Evolutionary conservation across 129 eudicot genomes (phyloP).

Genomic region (Deinandra increscens): DNA sequence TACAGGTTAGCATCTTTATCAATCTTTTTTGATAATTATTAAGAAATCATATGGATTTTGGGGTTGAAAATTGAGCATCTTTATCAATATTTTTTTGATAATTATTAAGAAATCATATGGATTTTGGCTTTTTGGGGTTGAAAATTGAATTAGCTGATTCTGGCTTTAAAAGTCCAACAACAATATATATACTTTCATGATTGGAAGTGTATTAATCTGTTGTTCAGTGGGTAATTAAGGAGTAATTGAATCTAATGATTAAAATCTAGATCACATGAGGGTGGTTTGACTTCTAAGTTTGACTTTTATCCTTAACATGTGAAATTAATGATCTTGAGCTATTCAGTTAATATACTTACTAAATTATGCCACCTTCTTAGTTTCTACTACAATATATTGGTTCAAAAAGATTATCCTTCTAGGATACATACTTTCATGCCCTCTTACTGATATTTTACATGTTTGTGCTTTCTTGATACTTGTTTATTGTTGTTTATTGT

Average conservation of each 20-base stretch:
- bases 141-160: neutral
- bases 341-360: neutral
- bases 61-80: constrained; percentile 1
- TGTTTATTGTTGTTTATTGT: too few species aligned
- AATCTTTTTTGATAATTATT: neutral
- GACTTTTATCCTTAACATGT: neutral
- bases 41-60: constrained; percentile 5
- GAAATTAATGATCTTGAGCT: neutral
- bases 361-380: neutral
- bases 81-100: constrained; percentile 1
- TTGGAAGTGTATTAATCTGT: neutral
- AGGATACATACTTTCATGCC: too few species aligned
- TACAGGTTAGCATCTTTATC: constrained; percentile 3
- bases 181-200: constrained; percentile 3
- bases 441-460: too few species aligned
- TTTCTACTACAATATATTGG: neutral
- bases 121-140: constrained; percentile 19
- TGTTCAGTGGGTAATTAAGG: too few species aligned
- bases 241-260: constrained; percentile 12
- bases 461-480: too few species aligned
- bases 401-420: too few species aligned
- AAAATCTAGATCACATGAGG: constrained; percentile 13
- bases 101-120: neutral
- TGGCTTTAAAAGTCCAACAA: constrained; percentile 13
- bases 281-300: constrained; percentile 23